Base-by-base conservation (phyloP, 352 stramenopile species). In the Peronospora farinosa region DNA sequence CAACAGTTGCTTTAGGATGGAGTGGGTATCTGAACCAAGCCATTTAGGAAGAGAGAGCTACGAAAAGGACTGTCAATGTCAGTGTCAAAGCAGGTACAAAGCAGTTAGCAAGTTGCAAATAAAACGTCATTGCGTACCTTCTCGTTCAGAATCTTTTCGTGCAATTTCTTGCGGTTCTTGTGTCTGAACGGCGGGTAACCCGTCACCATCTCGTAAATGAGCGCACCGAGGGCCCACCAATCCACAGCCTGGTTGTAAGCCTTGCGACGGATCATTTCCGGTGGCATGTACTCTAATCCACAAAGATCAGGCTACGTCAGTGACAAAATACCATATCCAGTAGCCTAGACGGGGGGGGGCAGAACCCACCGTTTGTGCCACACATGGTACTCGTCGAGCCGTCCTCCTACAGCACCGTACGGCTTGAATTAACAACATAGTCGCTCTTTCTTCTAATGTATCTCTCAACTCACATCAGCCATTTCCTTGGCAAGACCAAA, bases 1-100 rank as follows among this genome's bases (percentile, higher is more conserved):
- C 13, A 99, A 72, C 12, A 99, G 64, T 33, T 96, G 95, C 69
- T 97, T 98, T 13, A 99, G 48, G 39, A 99, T 84, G 23, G 95
- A 98, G 59, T 95, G 95, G 9, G 90, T 95, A 12, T 92, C 78
- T 7, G 80, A 53, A 0, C 79, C 64, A 52, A 95, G 77, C 71
- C 78, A 96, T 47, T 85, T 88, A 7, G 84, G 86, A 2, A 95
- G 63, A 27, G 44, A 70, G 15, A 88, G 60, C 69, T 85, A 27
- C 23, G 38, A 16, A 49, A 16, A 41, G 25, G 9, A 41, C 19
- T 39, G 15, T 51, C 43, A 12, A 52, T 19, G 15, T 60, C 23
- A 57, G 32, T 44, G 44, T n/a, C 8, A 52, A 31, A 51, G 30
- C 13, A 45, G 12, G 12, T 13, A 47, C 11, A 8, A 33, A 44